Conservation (phyloP, 78 protist genomes). For the Polysphondylium violaceum region DNA sequence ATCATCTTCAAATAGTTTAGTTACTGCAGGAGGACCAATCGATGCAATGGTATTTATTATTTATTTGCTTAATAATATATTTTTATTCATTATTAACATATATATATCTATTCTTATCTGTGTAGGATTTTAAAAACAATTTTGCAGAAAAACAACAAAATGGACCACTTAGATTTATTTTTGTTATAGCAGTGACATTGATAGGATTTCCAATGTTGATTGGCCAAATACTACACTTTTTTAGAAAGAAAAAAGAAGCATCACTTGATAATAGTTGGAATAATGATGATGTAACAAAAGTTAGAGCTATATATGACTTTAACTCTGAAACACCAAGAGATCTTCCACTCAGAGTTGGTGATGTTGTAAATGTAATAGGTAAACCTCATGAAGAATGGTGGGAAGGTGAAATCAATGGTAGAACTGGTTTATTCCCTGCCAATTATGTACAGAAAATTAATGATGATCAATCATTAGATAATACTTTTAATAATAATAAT, state of each 20-base stretch:
- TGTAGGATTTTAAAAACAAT: constrained; percentile 46
- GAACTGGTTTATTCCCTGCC: constrained; percentile 75
- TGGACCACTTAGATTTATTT: constrained; percentile 34
- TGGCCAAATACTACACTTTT: constrained; percentile 43
- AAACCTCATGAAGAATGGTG: constrained; percentile 84
- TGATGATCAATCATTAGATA: too few relatives aligned
- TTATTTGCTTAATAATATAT: not conserved
- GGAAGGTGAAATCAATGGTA: constrained; percentile 81
- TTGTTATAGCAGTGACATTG: constrained; percentile 69
- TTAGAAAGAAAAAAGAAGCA: constrained; percentile 21
- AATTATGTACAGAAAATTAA: too few relatives aligned
- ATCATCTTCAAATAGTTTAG: not conserved
- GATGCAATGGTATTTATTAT: not conserved
- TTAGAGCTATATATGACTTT: constrained; percentile 43
- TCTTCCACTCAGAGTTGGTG: constrained; percentile 52
- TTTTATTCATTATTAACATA: not conserved
- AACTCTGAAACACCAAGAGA: constrained; percentile 61
- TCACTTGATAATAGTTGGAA: constrained; percentile 49
- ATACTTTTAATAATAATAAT: too few relatives aligned
- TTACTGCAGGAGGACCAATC: not conserved
- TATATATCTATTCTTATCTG: not conserved
- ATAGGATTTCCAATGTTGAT: constrained; percentile 72
- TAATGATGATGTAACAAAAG: not conserved
- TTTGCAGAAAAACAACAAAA: constrained; percentile 34
- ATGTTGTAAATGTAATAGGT: constrained; percentile 58